These are phyloP conservation scores for Yarrowia bubula DNA, from an alignment of 805 yeast species.

Conservation along the genomic window DNA sequence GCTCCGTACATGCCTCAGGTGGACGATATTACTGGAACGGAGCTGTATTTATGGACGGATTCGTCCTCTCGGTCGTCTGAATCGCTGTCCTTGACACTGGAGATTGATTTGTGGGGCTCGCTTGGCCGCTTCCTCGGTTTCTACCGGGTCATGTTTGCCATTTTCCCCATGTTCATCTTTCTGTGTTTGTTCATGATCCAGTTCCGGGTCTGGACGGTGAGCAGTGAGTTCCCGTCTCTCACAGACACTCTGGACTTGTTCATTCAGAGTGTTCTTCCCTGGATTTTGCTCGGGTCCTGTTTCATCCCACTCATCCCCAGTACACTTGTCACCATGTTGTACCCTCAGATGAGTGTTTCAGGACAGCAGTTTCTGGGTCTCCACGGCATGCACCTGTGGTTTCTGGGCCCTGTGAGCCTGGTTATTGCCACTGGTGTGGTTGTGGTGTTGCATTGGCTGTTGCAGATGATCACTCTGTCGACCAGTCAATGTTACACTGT, in stretches of 20 bases:
- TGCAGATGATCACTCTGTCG: background rate
- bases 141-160: conserved; percentile 67
- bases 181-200: conserved; percentile 56
- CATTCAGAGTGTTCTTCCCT: conserved; percentile 33
- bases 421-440: conserved; percentile 15
- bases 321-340: background rate
- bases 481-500: background rate
- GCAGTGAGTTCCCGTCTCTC: conserved; percentile 46
- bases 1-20: conserved; percentile 66
- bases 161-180: conserved; percentile 62
- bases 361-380: conserved; percentile 5
- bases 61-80: conserved; percentile 13
- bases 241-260: conserved; percentile 47
- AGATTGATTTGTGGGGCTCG: conserved; percentile 55
- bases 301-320: conserved; percentile 35
- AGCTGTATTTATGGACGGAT: conserved; percentile 35
- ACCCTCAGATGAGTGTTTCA: background rate
- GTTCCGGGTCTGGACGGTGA: conserved; percentile 43
- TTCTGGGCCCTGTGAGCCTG: conserved; percentile 16
- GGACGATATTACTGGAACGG: conserved; percentile 29
- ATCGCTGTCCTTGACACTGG: conserved; percentile 31
- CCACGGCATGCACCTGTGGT: conserved; percentile 9
- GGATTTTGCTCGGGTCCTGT: conserved; percentile 35
- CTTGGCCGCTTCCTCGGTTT: conserved; percentile 65
- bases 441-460: background rate